Percentiles rank a stretch among this genome's conserved stretches.
These are phyloP conservation scores for Diaporthe capsici DNA, from an alignment of 2,329 filamentous ascomycete species.

Conservation along the genomic window DNA sequence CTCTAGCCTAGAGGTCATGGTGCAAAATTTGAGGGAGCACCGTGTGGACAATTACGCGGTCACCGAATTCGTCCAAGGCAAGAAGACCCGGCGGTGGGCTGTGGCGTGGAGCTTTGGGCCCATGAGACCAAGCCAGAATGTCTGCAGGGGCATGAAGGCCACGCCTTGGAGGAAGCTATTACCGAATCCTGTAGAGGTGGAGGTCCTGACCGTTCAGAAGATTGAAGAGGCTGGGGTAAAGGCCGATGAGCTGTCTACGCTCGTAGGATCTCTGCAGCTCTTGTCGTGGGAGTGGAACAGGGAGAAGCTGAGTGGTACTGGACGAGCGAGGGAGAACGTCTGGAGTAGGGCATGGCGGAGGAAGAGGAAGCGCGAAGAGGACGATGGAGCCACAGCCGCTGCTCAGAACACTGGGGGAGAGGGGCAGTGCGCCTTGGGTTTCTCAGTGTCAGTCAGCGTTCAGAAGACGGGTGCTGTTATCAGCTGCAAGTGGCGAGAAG, in stretches of 20 bases:
- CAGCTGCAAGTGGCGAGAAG: conserved; percentile 80
- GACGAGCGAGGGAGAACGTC: conserved; percentile 78
- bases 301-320: conserved; percentile 67
- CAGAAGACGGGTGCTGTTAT: conserved; percentile 60
- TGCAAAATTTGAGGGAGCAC: conserved; percentile 70
- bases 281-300: conserved; percentile 74
- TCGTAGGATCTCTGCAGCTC: conserved; percentile 71
- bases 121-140: conserved; percentile 70
- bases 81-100: conserved; percentile 86
- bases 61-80: conserved; percentile 83
- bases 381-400: conserved; percentile 37
- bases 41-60: conserved; percentile 85
- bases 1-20: conserved; percentile 73
- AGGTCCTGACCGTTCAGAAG: conserved; percentile 61
- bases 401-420: conserved; percentile 44
- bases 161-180: conserved; percentile 58
- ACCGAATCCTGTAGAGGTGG: conserved; percentile 58
- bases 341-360: conserved; percentile 84
- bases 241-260: conserved; percentile 54
- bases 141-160: conserved; percentile 61
- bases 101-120: conserved; percentile 87
- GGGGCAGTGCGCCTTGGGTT: conserved; percentile 66
- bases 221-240: conserved; percentile 56
- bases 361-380: conserved; percentile 60
- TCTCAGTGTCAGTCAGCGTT: conserved; percentile 66